Conservation (phyloP, 441 rosid species). For the Bocquillonia castaneifolia region DNA sequence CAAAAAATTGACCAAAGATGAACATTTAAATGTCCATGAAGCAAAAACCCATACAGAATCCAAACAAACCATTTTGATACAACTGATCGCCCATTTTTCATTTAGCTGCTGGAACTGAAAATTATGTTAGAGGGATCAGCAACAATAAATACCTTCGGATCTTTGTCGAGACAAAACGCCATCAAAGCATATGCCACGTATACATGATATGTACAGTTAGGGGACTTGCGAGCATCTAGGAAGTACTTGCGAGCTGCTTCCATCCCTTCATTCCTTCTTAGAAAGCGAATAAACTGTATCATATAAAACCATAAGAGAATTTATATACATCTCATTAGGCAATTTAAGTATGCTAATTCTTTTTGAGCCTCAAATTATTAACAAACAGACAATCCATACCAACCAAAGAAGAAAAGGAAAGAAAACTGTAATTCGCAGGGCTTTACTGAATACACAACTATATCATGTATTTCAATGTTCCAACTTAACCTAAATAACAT, state of each 20-base stretch:
- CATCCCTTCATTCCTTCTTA: conserved; percentile 87
- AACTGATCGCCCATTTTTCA: not conserved
- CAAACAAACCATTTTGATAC: conserved; percentile 1
- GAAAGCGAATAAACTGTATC: conserved; percentile 79
- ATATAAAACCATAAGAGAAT: conserved; percentile 14
- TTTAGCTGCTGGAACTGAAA: not conserved
- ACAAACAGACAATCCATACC: not conserved
- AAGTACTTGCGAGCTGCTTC: conserved; percentile 98
- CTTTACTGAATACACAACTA: not conserved
- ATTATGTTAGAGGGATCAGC: not conserved
- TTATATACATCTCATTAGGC: not conserved
- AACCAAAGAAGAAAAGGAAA: not conserved
- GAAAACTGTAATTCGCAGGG: not conserved
- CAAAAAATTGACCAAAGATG: not conserved
- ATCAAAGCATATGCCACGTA: conserved; percentile 89
- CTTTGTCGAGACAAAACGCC: conserved; percentile 93
- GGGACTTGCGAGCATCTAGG: conserved; percentile 82
- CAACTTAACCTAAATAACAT: not conserved
- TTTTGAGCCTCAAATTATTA: not conserved
- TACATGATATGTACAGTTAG: conserved; percentile 82
- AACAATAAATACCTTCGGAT: conserved; percentile 62
- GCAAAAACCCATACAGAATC: not conserved
- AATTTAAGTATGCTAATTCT: conserved; percentile 3
- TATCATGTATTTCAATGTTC: not conserved
- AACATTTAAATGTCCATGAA: not conserved